phyloP scores from a whole-genome alignment of 176 grass and related monocot genomes.

The Chrysopogon serrulatus region DNA sequence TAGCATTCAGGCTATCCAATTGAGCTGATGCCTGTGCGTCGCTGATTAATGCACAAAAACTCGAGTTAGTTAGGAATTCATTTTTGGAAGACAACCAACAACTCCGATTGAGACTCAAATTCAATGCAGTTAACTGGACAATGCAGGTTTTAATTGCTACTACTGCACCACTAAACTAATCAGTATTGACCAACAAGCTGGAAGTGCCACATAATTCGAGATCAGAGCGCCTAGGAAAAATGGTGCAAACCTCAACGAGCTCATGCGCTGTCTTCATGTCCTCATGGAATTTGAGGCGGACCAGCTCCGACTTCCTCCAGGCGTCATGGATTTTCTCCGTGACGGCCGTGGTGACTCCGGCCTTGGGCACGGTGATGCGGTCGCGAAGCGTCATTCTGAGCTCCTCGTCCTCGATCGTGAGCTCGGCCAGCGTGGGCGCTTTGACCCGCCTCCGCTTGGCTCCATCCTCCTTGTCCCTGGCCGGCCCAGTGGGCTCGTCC shows the following conservation, averaged over 20 bases:
- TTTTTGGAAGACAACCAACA: neutral
- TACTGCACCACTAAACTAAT: neutral
- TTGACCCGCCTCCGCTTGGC: conserved; percentile 47
- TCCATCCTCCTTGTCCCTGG: conserved; percentile 22
- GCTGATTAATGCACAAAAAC: conserved; percentile 38
- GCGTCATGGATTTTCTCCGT: too few relatives aligned
- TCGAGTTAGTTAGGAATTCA: neutral
- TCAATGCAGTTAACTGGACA: neutral
- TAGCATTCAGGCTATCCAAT: too few relatives aligned
- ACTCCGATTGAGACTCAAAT: neutral
- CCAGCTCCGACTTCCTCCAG: too few relatives aligned
- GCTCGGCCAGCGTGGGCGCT: conserved; percentile 78
- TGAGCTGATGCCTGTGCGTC: conserved; percentile 71
- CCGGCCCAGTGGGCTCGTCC: neutral
- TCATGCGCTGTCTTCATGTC: too few relatives aligned
- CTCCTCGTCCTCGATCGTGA: conserved; percentile 81
- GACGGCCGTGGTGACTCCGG: too few relatives aligned
- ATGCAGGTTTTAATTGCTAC: neutral
- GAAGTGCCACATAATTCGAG: neutral
- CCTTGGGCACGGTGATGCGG: conserved; percentile 75
- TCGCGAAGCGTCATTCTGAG: conserved; percentile 72
- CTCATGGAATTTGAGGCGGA: too few relatives aligned
- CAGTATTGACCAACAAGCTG: neutral
- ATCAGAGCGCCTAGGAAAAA: conserved; percentile 57
- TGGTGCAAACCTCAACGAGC: too few relatives aligned